Conservation (phyloP, 2,329 filamentous ascomycete species). For the Monilinia vaccinii-corymbosi region DNA sequence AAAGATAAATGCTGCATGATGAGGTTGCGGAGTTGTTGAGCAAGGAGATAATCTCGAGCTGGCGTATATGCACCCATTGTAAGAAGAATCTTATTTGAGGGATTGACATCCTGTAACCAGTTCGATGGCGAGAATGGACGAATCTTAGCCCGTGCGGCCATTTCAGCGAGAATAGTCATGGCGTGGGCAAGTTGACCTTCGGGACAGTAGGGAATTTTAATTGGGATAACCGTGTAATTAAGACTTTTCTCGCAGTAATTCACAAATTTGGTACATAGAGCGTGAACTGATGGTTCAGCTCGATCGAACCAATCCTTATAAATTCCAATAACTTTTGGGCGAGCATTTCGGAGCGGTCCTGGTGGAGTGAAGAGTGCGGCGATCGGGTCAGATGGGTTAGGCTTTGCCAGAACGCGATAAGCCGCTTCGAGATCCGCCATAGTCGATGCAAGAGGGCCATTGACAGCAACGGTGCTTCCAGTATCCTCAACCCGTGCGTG, state of each 20-base stretch:
- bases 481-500: conserved; percentile 58
- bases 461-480: conserved; percentile 49
- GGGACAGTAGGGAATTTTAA: conserved; percentile 55
- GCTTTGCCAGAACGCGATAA: conserved; percentile 70
- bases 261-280: conserved; percentile 53
- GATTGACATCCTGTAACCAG: conserved; percentile 48
- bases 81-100: conserved; percentile 63
- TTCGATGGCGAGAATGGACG: conserved; percentile 17
- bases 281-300: conserved; percentile 54
- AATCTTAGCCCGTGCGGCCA: conserved; percentile 36
- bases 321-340: conserved; percentile 57
- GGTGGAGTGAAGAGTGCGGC: conserved; percentile 53
- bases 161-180: conserved; percentile 67
- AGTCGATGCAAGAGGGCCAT: conserved; percentile 67
- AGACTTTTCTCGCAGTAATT: conserved; percentile 44
- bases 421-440: conserved; percentile 70
- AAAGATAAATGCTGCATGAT: conserved; percentile 71
- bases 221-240: conserved; percentile 45
- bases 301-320: conserved; percentile 60
- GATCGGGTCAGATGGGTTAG: conserved; percentile 52
- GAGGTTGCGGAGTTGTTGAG: conserved; percentile 63
- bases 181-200: conserved; percentile 71
- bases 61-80: conserved; percentile 54
- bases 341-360: conserved; percentile 32
- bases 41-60: conserved; percentile 61